Evolutionary conservation across 257 asterid genomes (phyloP).

Genomic region (Ligustrum vulgare): DNA sequence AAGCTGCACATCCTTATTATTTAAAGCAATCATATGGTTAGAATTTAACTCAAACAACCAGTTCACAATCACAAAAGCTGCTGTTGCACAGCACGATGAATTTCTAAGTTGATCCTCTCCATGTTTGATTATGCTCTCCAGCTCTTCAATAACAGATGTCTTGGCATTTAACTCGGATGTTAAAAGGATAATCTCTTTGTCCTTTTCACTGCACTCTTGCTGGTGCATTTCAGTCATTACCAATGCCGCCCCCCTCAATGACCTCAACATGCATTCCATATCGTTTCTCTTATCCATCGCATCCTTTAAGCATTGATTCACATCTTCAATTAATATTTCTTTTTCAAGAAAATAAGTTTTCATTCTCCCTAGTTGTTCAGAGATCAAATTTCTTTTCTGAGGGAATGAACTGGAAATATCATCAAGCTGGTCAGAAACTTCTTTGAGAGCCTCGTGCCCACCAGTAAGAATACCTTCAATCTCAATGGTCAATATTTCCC

Average conservation of each 20-base stretch:
- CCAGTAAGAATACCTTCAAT: constrained; percentile 65
- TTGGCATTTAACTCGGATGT: constrained; percentile 49
- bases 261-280: constrained; percentile 88
- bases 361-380: constrained; percentile 67
- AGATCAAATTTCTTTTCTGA: constrained; percentile 50
- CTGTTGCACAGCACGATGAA: constrained; percentile 75
- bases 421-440: constrained; percentile 60
- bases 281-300: constrained; percentile 62
- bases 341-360: constrained; percentile 59
- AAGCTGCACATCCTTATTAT: constrained; percentile 44
- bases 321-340: constrained; percentile 66
- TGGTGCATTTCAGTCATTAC: constrained; percentile 83
- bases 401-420: constrained; percentile 53
- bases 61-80: constrained; percentile 71
- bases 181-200: constrained; percentile 51
- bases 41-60: constrained; percentile 67
- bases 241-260: constrained; percentile 91
- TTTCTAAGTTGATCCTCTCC: constrained; percentile 56
- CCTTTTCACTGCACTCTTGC: constrained; percentile 74
- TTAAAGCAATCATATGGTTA: constrained; percentile 38
- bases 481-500: constrained; percentile 54
- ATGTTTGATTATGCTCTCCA: constrained; percentile 46
- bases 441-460: constrained; percentile 72
- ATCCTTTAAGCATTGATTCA: constrained; percentile 65
- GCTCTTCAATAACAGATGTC: constrained; percentile 45